phyloP scores from a whole-genome alignment of 1,284 basidiomycete genomes.

The Marasmius sp. region DNA sequence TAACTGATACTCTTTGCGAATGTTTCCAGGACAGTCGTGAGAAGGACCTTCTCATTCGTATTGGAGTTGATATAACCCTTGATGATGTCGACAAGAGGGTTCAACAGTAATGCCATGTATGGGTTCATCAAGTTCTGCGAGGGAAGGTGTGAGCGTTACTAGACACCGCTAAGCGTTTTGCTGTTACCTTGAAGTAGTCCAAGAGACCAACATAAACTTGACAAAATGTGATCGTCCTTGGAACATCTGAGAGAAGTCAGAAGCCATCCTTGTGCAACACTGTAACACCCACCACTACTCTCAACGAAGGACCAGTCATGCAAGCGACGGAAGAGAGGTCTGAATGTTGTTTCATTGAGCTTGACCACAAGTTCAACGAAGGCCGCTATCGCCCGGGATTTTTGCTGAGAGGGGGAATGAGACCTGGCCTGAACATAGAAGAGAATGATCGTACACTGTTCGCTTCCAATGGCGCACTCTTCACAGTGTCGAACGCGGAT shows the following conservation, averaged over 20 bases:
- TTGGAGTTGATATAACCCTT: constrained; percentile 41
- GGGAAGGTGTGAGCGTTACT: constrained; percentile 7
- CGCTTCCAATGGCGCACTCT: constrained; percentile 25
- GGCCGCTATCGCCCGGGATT: constrained; percentile 60
- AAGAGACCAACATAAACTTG: constrained; percentile 72
- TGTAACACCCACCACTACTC: constrained; percentile 43
- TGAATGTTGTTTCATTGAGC: constrained; percentile 91
- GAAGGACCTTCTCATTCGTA: constrained; percentile 45
- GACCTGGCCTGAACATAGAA: constrained; percentile 7
- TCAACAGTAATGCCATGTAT: constrained; percentile 79
- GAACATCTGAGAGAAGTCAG: constrained; percentile 21
- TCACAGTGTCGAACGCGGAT: constrained; percentile 69
- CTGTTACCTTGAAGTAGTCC: constrained; percentile 79
- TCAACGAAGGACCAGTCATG: constrained; percentile 93
- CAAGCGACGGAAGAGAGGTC: constrained; percentile 87
- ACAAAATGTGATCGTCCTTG: constrained; percentile 70
- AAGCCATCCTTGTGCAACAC: not conserved
- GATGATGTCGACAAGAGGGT: constrained; percentile 69
- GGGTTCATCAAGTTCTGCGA: constrained; percentile 83
- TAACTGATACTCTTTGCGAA: constrained; percentile 71
- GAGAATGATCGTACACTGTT: constrained; percentile 32
- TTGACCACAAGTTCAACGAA: constrained; percentile 92
- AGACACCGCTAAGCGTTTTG: not conserved
- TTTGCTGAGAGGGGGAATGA: constrained; percentile 37
- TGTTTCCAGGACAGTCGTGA: constrained; percentile 65